phyloP scores from a whole-genome alignment of 805 yeast species.

The Jamesozyma jinghongensis region DNA sequence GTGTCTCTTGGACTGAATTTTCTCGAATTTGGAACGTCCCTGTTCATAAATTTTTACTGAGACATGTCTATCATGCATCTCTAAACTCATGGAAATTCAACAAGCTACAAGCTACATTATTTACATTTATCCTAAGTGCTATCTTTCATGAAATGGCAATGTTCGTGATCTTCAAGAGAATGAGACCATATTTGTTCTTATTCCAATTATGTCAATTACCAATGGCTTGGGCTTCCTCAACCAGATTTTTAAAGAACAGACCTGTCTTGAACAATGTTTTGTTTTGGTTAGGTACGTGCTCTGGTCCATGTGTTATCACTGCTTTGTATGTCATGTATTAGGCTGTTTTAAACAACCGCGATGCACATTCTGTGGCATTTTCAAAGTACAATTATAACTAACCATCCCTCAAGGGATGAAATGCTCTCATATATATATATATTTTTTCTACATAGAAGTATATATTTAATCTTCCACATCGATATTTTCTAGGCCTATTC shows the following conservation, averaged over 20 bases:
- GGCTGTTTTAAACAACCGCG: too few species aligned
- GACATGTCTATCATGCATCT: conserved; percentile 92
- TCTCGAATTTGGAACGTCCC: conserved; percentile 93
- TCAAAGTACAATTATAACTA: too few species aligned
- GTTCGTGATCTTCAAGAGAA: conserved; percentile 72
- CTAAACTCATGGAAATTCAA: conserved; percentile 64
- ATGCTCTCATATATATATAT: too few species aligned
- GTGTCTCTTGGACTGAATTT: conserved; percentile 86
- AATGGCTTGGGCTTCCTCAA: conserved; percentile 52
- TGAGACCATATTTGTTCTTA: conserved; percentile 70
- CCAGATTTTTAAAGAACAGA: conserved; percentile 46
- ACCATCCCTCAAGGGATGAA: too few species aligned
- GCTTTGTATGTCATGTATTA: conserved; percentile 73
- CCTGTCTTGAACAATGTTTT: conserved; percentile 65
- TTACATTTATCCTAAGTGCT: conserved; percentile 74
- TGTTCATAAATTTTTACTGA: conserved; percentile 76
- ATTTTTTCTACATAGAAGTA: too few species aligned
- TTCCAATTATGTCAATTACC: conserved; percentile 89
- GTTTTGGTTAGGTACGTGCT: conserved; percentile 86
- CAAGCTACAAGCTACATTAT: conserved; percentile 58
- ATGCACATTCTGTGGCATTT: too few species aligned
- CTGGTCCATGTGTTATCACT: conserved; percentile 86
- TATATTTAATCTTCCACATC: background rate
- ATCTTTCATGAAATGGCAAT: conserved; percentile 85
- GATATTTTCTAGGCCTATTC: background rate